A percentile compares a stretch with the other conserved stretches of the same genome.
Evolutionary conservation across 805 yeast species (phyloP).

Genomic region (Yarrowia osloensis): DNA sequence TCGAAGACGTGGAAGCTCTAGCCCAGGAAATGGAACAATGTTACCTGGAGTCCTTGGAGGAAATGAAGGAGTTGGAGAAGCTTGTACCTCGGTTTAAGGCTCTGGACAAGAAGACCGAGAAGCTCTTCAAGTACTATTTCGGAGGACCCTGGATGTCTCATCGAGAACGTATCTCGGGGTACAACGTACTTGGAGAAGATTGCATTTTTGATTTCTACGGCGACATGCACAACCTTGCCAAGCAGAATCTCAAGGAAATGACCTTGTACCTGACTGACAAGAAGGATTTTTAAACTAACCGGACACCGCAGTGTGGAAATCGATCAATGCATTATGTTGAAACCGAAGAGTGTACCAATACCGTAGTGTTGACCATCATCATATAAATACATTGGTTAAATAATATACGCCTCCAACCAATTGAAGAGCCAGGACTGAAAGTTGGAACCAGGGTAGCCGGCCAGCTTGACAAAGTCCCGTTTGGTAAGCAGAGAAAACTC

Average conservation of each 20-base stretch:
- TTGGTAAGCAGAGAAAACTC: constrained; percentile 3
- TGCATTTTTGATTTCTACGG: background rate
- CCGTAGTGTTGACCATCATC: background rate
- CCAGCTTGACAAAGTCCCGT: constrained; percentile 7
- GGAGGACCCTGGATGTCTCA: constrained; percentile 13
- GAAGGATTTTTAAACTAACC: background rate
- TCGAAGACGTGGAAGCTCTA: background rate
- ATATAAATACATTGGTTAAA: constrained; percentile 13
- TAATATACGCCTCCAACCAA: constrained; percentile 26
- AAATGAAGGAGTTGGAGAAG: constrained; percentile 2
- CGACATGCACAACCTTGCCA: background rate
- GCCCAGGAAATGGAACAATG: constrained; percentile 17
- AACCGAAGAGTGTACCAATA: background rate
- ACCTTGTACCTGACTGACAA: background rate
- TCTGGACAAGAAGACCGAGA: background rate
- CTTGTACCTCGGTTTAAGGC: background rate
- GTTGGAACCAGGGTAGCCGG: background rate
- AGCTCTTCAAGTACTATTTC: constrained; percentile 22
- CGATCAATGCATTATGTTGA: background rate
- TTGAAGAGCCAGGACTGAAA: constrained; percentile 23
- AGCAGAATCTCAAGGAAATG: constrained; percentile 6
- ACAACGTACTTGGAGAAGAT: background rate
- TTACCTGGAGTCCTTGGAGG: background rate
- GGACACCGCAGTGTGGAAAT: no score
- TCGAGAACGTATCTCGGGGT: background rate